Percentiles rank a stretch among this genome's conserved stretches.
phyloP scores from a whole-genome alignment of 23 red algal species.

The Porphyridium purpureum region DNA sequence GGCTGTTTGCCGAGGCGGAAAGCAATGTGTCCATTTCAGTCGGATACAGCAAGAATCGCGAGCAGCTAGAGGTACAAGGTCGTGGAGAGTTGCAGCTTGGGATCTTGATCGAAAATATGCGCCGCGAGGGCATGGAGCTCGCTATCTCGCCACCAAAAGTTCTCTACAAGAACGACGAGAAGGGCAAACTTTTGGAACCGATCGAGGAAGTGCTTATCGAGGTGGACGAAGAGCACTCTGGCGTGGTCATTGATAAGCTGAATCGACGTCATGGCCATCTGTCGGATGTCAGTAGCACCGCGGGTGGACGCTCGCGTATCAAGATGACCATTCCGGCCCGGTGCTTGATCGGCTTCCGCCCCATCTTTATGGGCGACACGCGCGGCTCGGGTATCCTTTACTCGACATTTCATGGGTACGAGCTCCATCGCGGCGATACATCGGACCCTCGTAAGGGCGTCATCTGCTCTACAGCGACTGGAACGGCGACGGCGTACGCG shows the following conservation, averaged over 20 bases:
- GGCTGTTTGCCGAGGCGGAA: slow-evolving; percentile 2
- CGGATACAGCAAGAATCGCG: not conserved
- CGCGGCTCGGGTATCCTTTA: slow-evolving; percentile 5
- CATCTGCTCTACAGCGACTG: not conserved
- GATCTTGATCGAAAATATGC: slow-evolving; percentile 9
- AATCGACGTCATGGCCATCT: not conserved
- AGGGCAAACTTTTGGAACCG: not conserved
- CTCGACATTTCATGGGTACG: not conserved
- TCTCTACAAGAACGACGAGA: not conserved
- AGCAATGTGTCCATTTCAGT: slow-evolving; percentile 3
- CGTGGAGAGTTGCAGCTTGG: slow-evolving; percentile 6
- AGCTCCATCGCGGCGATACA: not conserved
- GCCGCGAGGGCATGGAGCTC: slow-evolving; percentile 9
- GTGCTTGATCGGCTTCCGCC: slow-evolving; percentile 1
- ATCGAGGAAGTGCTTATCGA: slow-evolving; percentile 3
- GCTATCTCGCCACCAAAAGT: not conserved
- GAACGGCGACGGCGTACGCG: not conserved
- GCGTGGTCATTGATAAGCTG: slow-evolving; percentile 7
- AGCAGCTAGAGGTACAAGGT: not conserved
- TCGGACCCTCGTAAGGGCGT: not conserved
- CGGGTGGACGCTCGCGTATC: not conserved
- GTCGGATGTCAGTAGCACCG: not conserved
- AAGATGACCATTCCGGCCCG: slow-evolving; percentile 2
- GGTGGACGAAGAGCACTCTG: slow-evolving; percentile 3
- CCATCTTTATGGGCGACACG: not conserved